Conservation (phyloP, 2,329 filamentous ascomycete genomes). For the Aureobasidium leucospermi region DNA sequence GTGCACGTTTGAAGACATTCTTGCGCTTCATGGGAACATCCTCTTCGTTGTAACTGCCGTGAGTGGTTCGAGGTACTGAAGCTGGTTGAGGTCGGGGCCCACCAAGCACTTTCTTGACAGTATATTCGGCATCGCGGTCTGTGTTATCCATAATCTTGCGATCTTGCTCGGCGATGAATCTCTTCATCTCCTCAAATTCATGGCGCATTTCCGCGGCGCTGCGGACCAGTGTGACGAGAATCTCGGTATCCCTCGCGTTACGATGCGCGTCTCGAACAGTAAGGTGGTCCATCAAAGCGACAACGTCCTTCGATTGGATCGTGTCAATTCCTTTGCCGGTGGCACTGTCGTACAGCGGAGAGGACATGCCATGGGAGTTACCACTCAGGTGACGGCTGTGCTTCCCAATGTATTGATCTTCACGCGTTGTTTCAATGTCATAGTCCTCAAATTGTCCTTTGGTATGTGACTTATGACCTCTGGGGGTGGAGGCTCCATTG, state of each 20-base stretch:
- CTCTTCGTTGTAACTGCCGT: constrained; percentile 43
- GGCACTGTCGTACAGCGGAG: constrained; percentile 82
- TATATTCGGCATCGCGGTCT: constrained; percentile 81
- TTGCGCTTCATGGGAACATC: constrained; percentile 69
- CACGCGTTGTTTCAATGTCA: constrained; percentile 45
- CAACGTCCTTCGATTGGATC: constrained; percentile 93
- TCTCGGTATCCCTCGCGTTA: constrained; percentile 93
- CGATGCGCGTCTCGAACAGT: constrained; percentile 95
- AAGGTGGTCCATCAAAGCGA: constrained; percentile 96
- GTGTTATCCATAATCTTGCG: constrained; percentile 79
- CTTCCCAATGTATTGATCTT: constrained; percentile 30
- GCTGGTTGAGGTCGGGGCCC: constrained; percentile 68
- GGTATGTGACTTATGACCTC: background rate
- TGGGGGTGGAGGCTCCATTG: constrained; percentile 10
- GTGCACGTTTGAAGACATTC: constrained; percentile 88
- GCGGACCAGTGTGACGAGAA: constrained; percentile 85
- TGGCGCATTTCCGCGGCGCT: constrained; percentile 95
- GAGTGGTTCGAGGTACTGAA: constrained; percentile 47
- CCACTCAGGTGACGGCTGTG: constrained; percentile 69
- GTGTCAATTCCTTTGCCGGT: constrained; percentile 82
- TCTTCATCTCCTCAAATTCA: constrained; percentile 92
- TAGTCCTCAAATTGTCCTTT: constrained; percentile 9
- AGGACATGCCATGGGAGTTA: constrained; percentile 84
- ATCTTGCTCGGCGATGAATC: constrained; percentile 82
- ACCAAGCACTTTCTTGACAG: constrained; percentile 71